Base-by-base conservation (phyloP, 257 asterid genomes). In the Nicotiana tomentosiformis region DNA sequence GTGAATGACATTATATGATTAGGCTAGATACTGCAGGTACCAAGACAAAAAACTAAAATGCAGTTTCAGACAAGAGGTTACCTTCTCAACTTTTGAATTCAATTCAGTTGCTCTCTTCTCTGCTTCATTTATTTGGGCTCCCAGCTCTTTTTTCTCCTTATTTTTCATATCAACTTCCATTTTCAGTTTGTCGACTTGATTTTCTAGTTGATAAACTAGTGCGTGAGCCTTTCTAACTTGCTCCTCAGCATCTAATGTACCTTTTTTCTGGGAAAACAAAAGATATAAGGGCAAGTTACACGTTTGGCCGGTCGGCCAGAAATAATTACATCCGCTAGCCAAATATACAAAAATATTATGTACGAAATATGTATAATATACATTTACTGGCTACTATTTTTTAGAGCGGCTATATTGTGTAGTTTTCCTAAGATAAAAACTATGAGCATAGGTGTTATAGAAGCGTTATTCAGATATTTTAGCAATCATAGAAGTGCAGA, bases 211-310 rank as follows among this genome's bases (percentile, higher is more conserved):
- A 66, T 18, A 89, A 83, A 93, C 94, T 78, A 88, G 91, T 80
- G 93, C 97, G 70, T 90, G 93, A 84, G 95, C 98, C 90, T 90
- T 94, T 20, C 87, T 90, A 80, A 90, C 86, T 83, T 90, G 88
- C 84, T 94, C 97, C 57, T 90, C 86, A 46, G 93, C 90, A 85
- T 87, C 95, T 85, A 81, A 29, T 43, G 88, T 88, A 70, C 91
- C 90, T 74, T 92, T 93, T 84, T 88, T 80, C 96, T 91, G 66
- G 18, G 81, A 86, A 78, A 80, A 20, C 46, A 76, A 77, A 37
- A 84, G 69, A 84, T 43, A 43, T 9, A 43, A 43, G 12, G 51
- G 12, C 51, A 43, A 43, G 51, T 2, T 43, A 43, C 51, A 43
- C 51, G 9, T 43, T 9, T 43, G 51, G 51, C 51, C 4, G 12